Percentiles rank a stretch among this genome's conserved stretches.
Evolutionary conservation across 2,329 filamentous ascomycete species (phyloP).

Genomic region (Orbilia blumenaviensis): DNA sequence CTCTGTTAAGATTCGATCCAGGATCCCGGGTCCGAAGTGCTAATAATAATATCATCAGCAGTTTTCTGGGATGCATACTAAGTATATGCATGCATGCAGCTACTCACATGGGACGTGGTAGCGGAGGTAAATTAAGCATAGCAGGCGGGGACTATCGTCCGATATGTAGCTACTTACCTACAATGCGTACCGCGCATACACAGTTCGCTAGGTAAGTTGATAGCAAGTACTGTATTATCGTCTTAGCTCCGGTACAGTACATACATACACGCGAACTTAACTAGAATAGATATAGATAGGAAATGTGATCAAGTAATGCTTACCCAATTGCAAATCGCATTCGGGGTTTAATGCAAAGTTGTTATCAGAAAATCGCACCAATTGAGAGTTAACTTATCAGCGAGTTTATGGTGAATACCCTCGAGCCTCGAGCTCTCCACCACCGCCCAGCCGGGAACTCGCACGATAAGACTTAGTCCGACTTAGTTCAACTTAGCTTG

Average conservation of each 20-base stretch:
- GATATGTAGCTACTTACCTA: background rate
- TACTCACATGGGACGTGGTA: conserved; percentile 2
- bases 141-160: background rate
- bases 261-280: no score
- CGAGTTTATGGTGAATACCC: no score
- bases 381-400: no score
- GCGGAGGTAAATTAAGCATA: conserved; percentile 21
- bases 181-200: background rate
- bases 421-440: no score
- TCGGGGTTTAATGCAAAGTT: background rate
- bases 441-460: no score
- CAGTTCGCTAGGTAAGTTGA: no score
- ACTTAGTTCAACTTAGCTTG: no score
- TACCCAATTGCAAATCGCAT: background rate
- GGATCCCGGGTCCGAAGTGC: background rate
- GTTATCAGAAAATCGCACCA: no score
- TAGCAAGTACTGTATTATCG: no score
- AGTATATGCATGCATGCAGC: background rate
- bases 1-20: conserved; percentile 16
- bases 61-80: background rate
- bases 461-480: no score
- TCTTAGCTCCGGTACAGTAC: no score
- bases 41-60: conserved; percentile 2
- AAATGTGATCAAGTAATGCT: background rate
- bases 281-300: background rate